Evolutionary conservation across 768 basidiomycete species (phyloP).

Genomic region (Agaricus sinodeliciosus): DNA sequence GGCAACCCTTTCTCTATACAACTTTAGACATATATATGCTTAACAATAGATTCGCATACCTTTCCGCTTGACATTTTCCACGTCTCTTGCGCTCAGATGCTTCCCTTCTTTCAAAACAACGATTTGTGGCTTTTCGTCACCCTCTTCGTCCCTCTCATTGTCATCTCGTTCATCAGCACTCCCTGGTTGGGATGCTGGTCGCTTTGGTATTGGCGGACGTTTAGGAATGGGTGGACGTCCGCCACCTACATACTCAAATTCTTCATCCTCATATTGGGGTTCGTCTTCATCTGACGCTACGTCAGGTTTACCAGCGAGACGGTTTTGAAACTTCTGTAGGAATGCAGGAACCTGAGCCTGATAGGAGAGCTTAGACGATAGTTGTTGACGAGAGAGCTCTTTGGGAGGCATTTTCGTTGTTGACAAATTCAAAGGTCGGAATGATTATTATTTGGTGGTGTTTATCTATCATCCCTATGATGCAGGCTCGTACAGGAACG

Average conservation of each 20-base stretch:
- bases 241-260: slow-evolving; percentile 60
- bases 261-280: slow-evolving; percentile 24
- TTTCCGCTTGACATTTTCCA: slow-evolving; percentile 67
- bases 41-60: slow-evolving; percentile 33
- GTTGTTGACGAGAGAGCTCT: slow-evolving; percentile 66
- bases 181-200: slow-evolving; percentile 62
- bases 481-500: no score
- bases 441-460: not conserved
- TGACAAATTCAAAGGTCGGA: not conserved
- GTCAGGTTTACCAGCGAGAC: slow-evolving; percentile 44
- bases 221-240: slow-evolving; percentile 70
- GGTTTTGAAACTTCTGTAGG: slow-evolving; percentile 58
- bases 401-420: slow-evolving; percentile 34
- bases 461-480: not conserved
- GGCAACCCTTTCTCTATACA: slow-evolving; percentile 53
- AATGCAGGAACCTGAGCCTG: slow-evolving; percentile 55
- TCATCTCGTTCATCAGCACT: slow-evolving; percentile 34
- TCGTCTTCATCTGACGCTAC: slow-evolving; percentile 45
- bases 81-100: slow-evolving; percentile 75
- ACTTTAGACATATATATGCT: not conserved
- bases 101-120: slow-evolving; percentile 87
- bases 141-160: slow-evolving; percentile 50
- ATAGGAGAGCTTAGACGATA: slow-evolving; percentile 67
- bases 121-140: slow-evolving; percentile 81
- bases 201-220: slow-evolving; percentile 65